phyloP scores from a whole-genome alignment of 169 alveolate species.

The Plasmodium sp. region DNA sequence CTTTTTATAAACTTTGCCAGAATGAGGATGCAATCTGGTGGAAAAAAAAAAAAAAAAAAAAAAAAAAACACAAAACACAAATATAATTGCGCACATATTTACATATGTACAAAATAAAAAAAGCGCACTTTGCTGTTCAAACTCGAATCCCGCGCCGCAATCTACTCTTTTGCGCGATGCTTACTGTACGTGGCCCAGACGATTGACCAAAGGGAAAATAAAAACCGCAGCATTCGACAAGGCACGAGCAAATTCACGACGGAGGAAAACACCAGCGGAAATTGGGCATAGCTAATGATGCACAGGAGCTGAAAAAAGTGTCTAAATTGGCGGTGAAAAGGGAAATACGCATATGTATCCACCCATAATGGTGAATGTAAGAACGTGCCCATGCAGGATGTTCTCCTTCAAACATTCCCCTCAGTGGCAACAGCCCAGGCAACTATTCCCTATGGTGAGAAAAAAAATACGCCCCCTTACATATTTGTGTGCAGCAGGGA shows the following conservation, averaged over 20 bases:
- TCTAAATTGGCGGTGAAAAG: slow-evolving; percentile 10
- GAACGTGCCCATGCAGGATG: background rate
- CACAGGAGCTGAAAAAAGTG: slow-evolving; percentile 60
- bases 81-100: background rate
- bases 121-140: background rate
- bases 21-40: slow-evolving; percentile 57
- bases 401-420: background rate
- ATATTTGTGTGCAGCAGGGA: slow-evolving; percentile 54
- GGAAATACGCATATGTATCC: background rate
- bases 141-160: background rate
- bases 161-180: background rate
- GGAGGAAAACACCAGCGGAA: slow-evolving; percentile 45
- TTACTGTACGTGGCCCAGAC: slow-evolving; percentile 69
- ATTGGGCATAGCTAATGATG: slow-evolving; percentile 43
- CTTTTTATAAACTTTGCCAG: slow-evolving; percentile 42
- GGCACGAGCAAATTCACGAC: slow-evolving; percentile 32
- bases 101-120: background rate
- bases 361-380: background rate
- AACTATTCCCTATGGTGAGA: background rate
- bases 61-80: background rate
- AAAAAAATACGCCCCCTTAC: background rate
- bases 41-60: slow-evolving; percentile 2
- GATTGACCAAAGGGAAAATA: slow-evolving; percentile 26
- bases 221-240: slow-evolving; percentile 8
- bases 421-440: background rate